Percentiles rank a stretch among this genome's conserved stretches.
Evolutionary conservation across 2,329 filamentous ascomycete genomes (phyloP).

Genomic region (Penicillium sp.): DNA sequence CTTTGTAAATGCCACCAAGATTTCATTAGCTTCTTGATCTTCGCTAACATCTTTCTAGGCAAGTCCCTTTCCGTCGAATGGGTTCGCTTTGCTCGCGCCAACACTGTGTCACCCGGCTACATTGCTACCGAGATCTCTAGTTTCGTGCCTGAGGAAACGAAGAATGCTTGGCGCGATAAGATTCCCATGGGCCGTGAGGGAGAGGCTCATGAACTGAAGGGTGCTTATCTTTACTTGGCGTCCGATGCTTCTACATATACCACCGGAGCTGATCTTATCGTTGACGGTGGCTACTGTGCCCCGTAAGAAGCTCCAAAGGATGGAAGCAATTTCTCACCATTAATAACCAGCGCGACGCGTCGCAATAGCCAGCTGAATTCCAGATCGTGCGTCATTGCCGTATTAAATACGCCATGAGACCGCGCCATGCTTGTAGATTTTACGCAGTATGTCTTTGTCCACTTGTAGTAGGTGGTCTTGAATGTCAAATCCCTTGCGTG

Average conservation of each 20-base stretch:
- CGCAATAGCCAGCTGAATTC: neutral
- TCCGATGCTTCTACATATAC: conserved; percentile 80
- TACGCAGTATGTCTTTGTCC: neutral
- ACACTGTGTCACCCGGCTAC: conserved; percentile 71
- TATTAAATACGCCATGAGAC: neutral
- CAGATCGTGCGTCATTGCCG: conserved; percentile 3
- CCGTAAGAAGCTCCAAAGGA: conserved; percentile 12
- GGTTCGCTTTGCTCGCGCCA: conserved; percentile 69
- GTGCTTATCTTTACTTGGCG: conserved; percentile 74
- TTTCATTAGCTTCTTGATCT: conserved; percentile 38
- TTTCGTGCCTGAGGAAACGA: conserved; percentile 63
- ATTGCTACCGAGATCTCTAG: conserved; percentile 69
- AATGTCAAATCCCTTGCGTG: neutral
- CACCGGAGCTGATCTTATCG: conserved; percentile 68
- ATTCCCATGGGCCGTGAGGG: conserved; percentile 77
- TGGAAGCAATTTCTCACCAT: neutral
- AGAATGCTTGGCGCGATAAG: conserved; percentile 71
- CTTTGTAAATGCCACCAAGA: conserved; percentile 47
- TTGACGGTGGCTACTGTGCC: conserved; percentile 67
- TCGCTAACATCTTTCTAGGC: conserved; percentile 42
- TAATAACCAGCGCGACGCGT: too few relatives aligned
- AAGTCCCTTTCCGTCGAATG: conserved; percentile 72
- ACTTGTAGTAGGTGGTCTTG: too few relatives aligned
- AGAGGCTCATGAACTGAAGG: conserved; percentile 71
- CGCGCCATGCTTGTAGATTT: neutral